These are phyloP conservation scores for Cryptomeria japonica DNA, from an alignment of 75 land plant genomes.

Conservation along the genomic window DNA sequence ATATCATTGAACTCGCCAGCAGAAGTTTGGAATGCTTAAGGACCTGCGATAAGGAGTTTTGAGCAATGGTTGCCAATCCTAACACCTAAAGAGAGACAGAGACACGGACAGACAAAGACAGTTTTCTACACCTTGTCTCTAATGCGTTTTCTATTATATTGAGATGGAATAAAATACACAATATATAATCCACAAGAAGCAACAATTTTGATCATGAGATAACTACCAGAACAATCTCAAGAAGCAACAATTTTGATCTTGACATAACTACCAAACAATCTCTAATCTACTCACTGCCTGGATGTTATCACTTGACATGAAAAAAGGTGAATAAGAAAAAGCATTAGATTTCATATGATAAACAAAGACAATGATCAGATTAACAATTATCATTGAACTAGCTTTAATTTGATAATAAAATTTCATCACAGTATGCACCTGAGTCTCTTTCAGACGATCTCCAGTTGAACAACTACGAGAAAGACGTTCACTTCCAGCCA, in stretches of 20 bases:
- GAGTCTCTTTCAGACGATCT: conserved; percentile 89
- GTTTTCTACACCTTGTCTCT: neutral
- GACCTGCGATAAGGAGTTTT: neutral
- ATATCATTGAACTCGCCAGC: neutral
- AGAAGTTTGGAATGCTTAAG: neutral
- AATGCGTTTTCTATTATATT: neutral
- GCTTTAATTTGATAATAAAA: neutral
- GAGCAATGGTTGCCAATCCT: neutral
- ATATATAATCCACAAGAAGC: neutral
- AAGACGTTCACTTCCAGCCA: conserved; percentile 97
- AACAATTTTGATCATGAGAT: neutral
- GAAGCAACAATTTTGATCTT: neutral
- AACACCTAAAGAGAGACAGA: neutral
- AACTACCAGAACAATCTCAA: neutral
- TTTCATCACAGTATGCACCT: conserved; percentile 31
- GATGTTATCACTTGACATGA: neutral
- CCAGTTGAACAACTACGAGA: conserved; percentile 93
- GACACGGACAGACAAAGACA: too few species aligned
- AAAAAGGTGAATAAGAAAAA: neutral
- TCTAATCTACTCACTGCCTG: neutral
- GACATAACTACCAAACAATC: neutral
- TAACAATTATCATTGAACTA: neutral
- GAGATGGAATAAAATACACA: neutral
- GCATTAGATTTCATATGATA: neutral
- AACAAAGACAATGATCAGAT: neutral